A percentile compares a stretch with the other conserved stretches of the same genome.
Conservation (phyloP, 257 asterid species). For the Solanum acaule region DNA sequence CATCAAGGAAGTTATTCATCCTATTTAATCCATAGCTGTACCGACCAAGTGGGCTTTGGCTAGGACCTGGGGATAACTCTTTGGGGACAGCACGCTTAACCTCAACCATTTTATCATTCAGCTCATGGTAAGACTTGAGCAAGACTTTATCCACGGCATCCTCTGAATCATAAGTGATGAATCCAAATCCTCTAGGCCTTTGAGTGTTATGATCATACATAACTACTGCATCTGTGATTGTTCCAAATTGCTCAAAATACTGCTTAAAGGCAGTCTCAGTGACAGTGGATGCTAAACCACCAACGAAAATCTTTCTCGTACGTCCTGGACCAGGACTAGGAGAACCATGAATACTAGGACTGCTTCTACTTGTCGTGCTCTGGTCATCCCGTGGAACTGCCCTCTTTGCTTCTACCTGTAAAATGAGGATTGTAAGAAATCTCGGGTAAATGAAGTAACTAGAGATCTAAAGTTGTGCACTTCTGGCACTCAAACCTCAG, state of each 20-base stretch:
- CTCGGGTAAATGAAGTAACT: background rate
- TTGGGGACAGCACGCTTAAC: conserved; percentile 17
- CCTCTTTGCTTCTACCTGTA: conserved; percentile 20
- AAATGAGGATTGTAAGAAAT: background rate
- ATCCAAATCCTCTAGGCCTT: conserved; percentile 25
- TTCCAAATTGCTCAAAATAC: conserved; percentile 3
- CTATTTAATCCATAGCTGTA: conserved; percentile 11
- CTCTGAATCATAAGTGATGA: conserved; percentile 3
- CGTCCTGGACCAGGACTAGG: conserved; percentile 12
- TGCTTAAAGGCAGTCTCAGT: conserved; percentile 7
- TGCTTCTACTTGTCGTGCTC: conserved; percentile 5
- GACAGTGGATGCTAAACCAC: conserved; percentile 14
- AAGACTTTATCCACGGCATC: conserved; percentile 1
- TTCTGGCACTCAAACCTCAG: background rate
- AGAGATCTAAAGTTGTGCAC: background rate
- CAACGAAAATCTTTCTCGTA: conserved; percentile 11
- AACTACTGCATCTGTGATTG: conserved; percentile 13
- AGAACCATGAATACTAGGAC: conserved; percentile 10
- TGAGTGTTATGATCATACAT: conserved; percentile 17
- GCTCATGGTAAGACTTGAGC: background rate
- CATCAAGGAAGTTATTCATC: conserved; percentile 21
- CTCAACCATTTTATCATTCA: conserved; percentile 3
- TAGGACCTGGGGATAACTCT: conserved; percentile 13
- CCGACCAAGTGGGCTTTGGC: conserved; percentile 12
- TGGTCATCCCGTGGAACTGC: conserved; percentile 21